Conservation (phyloP, 2,329 filamentous ascomycete genomes). For the Ophiostoma populinum region DNA sequence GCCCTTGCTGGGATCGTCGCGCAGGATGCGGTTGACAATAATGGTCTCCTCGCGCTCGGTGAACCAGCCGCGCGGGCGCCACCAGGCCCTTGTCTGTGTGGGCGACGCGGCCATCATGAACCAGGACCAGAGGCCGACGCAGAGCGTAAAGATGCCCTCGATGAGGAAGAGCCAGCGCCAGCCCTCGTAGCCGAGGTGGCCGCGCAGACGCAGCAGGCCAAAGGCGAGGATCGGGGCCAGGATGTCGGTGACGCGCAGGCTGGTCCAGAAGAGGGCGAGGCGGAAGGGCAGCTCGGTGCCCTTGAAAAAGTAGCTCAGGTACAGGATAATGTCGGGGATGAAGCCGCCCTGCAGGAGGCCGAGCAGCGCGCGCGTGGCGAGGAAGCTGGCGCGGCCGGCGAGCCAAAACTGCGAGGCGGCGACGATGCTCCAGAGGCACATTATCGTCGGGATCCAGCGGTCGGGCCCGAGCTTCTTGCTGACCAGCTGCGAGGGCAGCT, state of each 20-base stretch:
- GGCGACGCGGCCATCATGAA: slow-evolving; percentile 28
- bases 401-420: slow-evolving; percentile 15
- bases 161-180: slow-evolving; percentile 34
- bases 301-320: slow-evolving; percentile 20
- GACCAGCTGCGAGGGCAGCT: slow-evolving; percentile 45
- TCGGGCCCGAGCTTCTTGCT: slow-evolving; percentile 29
- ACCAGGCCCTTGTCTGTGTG: slow-evolving; percentile 18
- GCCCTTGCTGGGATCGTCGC: slow-evolving; percentile 40
- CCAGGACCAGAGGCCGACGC: slow-evolving; percentile 25
- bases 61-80: background rate
- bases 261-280: slow-evolving; percentile 19
- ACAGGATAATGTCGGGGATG: slow-evolving; percentile 18
- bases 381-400: slow-evolving; percentile 10
- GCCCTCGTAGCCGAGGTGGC: slow-evolving; percentile 19
- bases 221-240: slow-evolving; percentile 19
- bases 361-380: slow-evolving; percentile 13
- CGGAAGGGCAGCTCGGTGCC: slow-evolving; percentile 17
- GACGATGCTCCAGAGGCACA: slow-evolving; percentile 18
- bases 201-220: slow-evolving; percentile 19
- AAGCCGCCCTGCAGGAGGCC: slow-evolving; percentile 18
- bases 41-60: background rate
- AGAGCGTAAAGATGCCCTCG: slow-evolving; percentile 29
- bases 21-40: slow-evolving; percentile 21
- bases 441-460: slow-evolving; percentile 19
- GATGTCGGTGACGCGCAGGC: slow-evolving; percentile 16